These are phyloP conservation scores for Stereocaulon alpinum DNA, from an alignment of 495 filamentous ascomycete species.

Conservation along the genomic window DNA sequence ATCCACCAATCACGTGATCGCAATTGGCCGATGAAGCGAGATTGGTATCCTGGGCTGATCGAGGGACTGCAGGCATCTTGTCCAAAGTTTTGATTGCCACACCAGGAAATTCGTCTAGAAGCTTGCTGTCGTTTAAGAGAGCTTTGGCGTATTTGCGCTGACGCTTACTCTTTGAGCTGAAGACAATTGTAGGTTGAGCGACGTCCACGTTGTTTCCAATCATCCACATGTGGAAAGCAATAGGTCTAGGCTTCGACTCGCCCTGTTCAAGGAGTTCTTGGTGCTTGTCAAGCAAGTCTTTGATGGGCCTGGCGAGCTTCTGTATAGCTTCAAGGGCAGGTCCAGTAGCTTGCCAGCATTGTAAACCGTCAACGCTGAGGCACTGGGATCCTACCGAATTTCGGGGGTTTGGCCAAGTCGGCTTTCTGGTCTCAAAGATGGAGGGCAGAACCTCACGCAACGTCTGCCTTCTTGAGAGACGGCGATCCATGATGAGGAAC, in stretches of 20 bases:
- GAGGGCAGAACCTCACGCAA: neutral
- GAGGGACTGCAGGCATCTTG: neutral
- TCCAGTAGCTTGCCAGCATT: neutral
- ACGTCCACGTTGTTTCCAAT: neutral
- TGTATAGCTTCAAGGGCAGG: neutral
- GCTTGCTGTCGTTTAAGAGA: slow-evolving; percentile 2
- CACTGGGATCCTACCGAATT: neutral
- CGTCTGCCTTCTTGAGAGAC: neutral
- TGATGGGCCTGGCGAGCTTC: neutral
- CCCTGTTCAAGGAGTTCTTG: neutral
- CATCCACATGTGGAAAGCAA: slow-evolving; percentile 6
- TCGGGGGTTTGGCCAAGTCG: neutral
- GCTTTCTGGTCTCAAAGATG: neutral
- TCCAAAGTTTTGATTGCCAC: neutral
- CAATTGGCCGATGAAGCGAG: neutral
- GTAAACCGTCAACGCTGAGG: neutral
- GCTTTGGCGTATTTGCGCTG: neutral
- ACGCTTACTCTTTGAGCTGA: neutral
- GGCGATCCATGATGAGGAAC: neutral
- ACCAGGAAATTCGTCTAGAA: slow-evolving; percentile 1
- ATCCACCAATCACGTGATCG: neutral
- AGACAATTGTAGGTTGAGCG: neutral
- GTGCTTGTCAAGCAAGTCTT: neutral
- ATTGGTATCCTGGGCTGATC: neutral
- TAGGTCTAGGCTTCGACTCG: neutral